Percentiles rank a stretch among this genome's conserved stretches.
Evolutionary conservation across 306 rosid species (phyloP).

Genomic region (Hippophae gyantsensis): DNA sequence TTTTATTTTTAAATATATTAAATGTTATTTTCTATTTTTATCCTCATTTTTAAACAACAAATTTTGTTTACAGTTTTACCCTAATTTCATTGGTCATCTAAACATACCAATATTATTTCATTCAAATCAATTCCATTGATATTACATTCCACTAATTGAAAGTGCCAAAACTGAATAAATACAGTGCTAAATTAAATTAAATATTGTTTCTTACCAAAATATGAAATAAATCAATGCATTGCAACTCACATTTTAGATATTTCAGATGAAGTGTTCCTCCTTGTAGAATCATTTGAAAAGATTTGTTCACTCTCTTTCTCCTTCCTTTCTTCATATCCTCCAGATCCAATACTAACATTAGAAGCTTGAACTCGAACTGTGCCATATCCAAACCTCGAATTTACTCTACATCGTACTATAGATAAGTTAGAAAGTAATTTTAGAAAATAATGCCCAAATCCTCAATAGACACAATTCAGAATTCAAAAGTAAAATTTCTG

Average conservation of each 20-base stretch:
- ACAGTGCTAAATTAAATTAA: neutral
- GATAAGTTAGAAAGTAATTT: constrained; percentile 27
- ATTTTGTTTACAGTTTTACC: too few relatives aligned
- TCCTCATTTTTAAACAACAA: too few relatives aligned
- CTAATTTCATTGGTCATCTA: too few relatives aligned
- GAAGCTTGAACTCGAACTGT: constrained; percentile 59
- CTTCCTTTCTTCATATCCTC: constrained; percentile 47
- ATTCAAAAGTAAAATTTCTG: neutral
- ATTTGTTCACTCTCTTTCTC: constrained; percentile 36
- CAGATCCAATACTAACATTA: constrained; percentile 61
- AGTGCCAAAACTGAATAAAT: too few relatives aligned
- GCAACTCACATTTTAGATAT: constrained; percentile 54
- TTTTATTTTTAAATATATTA: too few relatives aligned
- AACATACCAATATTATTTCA: too few relatives aligned
- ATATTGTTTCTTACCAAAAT: neutral
- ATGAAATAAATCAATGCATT: constrained; percentile 11
- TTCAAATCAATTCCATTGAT: too few relatives aligned
- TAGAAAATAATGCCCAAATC: constrained; percentile 9
- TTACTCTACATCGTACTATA: constrained; percentile 54
- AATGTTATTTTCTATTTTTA: too few relatives aligned
- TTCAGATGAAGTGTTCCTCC: constrained; percentile 35
- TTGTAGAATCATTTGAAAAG: constrained; percentile 24
- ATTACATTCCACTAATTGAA: too few relatives aligned
- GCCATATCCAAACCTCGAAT: constrained; percentile 25
- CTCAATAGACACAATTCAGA: neutral